Base-by-base conservation (phyloP, 2,329 filamentous ascomycete species). In the Cercospora sp. region DNA sequence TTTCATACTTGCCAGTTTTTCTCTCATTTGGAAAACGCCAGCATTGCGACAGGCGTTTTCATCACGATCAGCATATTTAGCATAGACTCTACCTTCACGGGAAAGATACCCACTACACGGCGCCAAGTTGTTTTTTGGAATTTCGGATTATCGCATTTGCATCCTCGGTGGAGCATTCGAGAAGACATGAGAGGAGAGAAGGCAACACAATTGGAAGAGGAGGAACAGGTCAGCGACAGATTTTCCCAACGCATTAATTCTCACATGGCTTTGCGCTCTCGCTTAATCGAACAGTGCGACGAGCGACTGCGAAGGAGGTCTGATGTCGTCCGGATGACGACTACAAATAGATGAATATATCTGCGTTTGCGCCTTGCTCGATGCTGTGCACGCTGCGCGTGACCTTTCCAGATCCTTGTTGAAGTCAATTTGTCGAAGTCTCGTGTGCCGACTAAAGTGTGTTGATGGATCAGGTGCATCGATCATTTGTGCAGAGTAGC, bases 61-160 rank as follows among this genome's bases (percentile, higher is more conserved):
- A 55, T 64, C 33, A 33, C 55, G 66, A 59, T 51, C 65, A 66
- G 62, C 66, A 69, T 65, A 65, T 61, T 64, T 62, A 65, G 63
- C 59, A 70, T 71, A 73, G 71, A 73, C 59, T 69, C 65, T 69
- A 69, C 72, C 68, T 72, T 67, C 68, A 69, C 71, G 64, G 72
- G 71, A 71, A 65, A 68, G 65, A 61, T 67, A 58, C 53, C 53
- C 53, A 58, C 53, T 58, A 58, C 53, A 58, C 53, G 53, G 53
- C 53, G 53, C 53, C 53, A 16, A 58, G 4, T 51, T 33, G 30
- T n/a, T 58, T 30, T 58, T 30, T 58, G 10, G 13, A 26, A 30
- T 30, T 58, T 30, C 26, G 26, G 26, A 13, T 30, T 18, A 28
- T 58, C 53, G 30, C 53, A 58, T 30, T 33, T 58, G 30, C 53